Percentiles rank a stretch among this genome's conserved stretches.
These are phyloP conservation scores for Magnaporthales sp. DNA, from an alignment of 2,329 filamentous ascomycete genomes.

Conservation along the genomic window DNA sequence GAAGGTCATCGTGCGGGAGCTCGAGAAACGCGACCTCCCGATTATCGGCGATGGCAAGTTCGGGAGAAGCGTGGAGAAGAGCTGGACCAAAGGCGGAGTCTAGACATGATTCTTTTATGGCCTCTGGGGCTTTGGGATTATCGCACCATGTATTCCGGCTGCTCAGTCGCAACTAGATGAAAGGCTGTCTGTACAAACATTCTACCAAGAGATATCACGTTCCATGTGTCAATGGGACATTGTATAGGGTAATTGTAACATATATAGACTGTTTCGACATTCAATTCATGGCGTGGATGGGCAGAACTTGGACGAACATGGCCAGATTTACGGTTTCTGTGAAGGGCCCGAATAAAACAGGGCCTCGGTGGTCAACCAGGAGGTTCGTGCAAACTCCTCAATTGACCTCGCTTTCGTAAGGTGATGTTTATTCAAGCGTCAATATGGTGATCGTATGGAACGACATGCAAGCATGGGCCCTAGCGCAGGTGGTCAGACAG, in stretches of 20 bases:
- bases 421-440: no score
- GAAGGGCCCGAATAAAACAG: neutral
- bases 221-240: neutral
- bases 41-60: constrained; percentile 18
- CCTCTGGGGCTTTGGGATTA: neutral
- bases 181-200: neutral
- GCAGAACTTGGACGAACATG: neutral
- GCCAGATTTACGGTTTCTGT: neutral
- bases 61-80: constrained; percentile 12
- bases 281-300: neutral
- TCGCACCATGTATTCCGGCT: neutral
- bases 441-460: no score
- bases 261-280: constrained; percentile 2
- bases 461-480: neutral
- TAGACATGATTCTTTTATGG: neutral
- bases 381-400: neutral
- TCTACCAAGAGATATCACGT: neutral
- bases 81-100: constrained; percentile 1
- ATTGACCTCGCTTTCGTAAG: neutral
- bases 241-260: neutral
- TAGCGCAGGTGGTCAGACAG: neutral
- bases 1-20: constrained; percentile 26
- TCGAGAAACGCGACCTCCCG: constrained; percentile 17
- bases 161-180: no score
- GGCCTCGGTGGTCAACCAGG: neutral